Evolutionary conservation across 2,329 filamentous ascomycete species (phyloP).

Genomic region (Stylonectria norvegica): DNA sequence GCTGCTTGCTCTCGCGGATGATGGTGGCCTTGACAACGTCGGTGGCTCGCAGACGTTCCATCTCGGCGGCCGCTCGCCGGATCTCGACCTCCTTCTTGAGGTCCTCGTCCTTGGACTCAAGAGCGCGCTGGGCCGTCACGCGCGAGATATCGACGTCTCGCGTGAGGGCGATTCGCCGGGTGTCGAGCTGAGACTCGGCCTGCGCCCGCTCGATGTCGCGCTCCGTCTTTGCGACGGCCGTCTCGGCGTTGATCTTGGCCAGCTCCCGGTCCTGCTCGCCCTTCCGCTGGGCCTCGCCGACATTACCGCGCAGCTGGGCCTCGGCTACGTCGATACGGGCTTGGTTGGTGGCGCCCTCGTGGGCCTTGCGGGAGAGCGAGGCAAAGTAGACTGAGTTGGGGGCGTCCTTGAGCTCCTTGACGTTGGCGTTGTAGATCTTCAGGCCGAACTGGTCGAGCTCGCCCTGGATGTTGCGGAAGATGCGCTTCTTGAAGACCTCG

Average conservation of each 20-base stretch:
- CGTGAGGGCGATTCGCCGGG: conserved; percentile 67
- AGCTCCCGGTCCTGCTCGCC: conserved; percentile 82
- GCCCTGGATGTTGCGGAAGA: conserved; percentile 71
- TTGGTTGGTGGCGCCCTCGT: conserved; percentile 81
- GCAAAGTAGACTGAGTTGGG: conserved; percentile 80
- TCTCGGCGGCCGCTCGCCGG: conserved; percentile 73
- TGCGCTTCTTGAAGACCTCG: conserved; percentile 72
- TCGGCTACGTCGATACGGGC: conserved; percentile 65
- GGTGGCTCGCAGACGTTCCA: conserved; percentile 73
- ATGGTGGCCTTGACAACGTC: conserved; percentile 78
- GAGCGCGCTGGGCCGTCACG: conserved; percentile 68
- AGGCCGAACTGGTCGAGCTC: conserved; percentile 80
- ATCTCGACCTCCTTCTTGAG: conserved; percentile 74
- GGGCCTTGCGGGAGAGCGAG: conserved; percentile 76
- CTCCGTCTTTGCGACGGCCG: conserved; percentile 79
- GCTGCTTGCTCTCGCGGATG: conserved; percentile 62
- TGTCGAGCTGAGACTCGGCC: conserved; percentile 73
- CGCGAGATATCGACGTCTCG: conserved; percentile 73
- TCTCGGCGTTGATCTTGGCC: conserved; percentile 83
- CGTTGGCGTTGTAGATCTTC: conserved; percentile 68
- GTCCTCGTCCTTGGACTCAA: conserved; percentile 75
- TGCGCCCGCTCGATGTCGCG: conserved; percentile 76
- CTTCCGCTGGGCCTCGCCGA: conserved; percentile 73
- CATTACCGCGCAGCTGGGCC: conserved; percentile 63
- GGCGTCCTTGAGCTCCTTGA: conserved; percentile 79